phyloP scores from a whole-genome alignment of 192 early-diverging fungal species.

The Podochytrium sp. region DNA sequence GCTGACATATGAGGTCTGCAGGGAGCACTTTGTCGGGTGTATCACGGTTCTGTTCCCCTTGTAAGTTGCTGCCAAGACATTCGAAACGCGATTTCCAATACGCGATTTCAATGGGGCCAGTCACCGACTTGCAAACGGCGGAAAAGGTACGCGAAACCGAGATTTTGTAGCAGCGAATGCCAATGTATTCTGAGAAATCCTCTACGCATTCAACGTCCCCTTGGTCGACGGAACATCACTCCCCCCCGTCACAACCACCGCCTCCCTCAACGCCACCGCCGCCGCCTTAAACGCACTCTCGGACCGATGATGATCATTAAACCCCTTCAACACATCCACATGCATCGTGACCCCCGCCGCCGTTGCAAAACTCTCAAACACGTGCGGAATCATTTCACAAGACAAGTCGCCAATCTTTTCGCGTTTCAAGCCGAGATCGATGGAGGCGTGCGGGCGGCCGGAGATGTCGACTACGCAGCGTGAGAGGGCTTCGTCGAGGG shows the following conservation, averaged over 20 bases:
- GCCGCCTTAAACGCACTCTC: conserved; percentile 98
- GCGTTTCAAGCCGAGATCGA: conserved; percentile 87
- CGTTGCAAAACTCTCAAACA: conserved; percentile 90
- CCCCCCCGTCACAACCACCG: conserved; percentile 83
- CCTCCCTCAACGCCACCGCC: conserved; percentile 91
- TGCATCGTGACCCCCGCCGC: conserved; percentile 94
- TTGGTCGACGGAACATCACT: conserved; percentile 94
- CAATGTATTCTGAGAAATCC: too few species aligned
- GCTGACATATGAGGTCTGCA: too few species aligned
- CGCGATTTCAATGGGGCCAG: too few species aligned
- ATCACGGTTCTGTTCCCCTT: too few species aligned
- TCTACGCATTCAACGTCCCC: conserved; percentile 59
- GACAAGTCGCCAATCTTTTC: conserved; percentile 89
- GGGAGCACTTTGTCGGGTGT: too few species aligned
- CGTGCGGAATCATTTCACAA: conserved; percentile 98
- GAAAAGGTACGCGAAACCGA: too few species aligned
- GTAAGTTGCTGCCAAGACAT: too few species aligned
- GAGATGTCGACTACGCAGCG: conserved; percentile 97
- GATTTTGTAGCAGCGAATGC: too few species aligned
- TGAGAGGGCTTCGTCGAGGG: conserved; percentile 94
- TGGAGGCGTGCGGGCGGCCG: conserved; percentile 81
- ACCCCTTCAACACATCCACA: conserved; percentile 92
- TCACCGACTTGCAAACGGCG: too few species aligned
- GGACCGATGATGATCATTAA: conserved; percentile 97
- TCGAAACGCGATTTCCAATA: too few species aligned